phyloP scores from a whole-genome alignment of 352 stramenopile species.

The Phytopythium chamaehyphon region DNA sequence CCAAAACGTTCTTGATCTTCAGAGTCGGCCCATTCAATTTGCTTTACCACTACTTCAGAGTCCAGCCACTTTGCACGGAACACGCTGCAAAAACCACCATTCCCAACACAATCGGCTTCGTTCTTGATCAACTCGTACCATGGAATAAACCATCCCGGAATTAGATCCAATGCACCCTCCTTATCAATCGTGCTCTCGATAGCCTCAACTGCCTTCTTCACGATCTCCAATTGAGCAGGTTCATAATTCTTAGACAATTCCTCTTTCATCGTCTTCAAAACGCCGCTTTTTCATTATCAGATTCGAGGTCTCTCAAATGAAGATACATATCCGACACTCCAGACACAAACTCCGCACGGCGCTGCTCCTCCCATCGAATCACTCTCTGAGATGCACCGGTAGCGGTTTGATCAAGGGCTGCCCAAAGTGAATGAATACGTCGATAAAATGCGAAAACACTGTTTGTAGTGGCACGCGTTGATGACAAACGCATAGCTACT shows the following conservation, averaged over 20 bases:
- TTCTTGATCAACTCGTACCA: conserved; percentile 2
- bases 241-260: background rate
- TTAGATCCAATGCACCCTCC: no score
- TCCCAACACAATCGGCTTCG: background rate
- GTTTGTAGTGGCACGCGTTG: background rate
- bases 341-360: background rate
- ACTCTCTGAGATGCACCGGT: background rate
- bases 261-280: background rate
- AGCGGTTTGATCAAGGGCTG: background rate
- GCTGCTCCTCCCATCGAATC: background rate
- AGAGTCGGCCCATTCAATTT: background rate
- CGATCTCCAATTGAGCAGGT: background rate
- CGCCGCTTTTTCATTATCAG: background rate
- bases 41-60: conserved; percentile 19
- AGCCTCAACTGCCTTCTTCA: background rate
- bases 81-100: background rate
- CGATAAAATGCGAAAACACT: background rate
- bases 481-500: background rate
- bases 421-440: background rate
- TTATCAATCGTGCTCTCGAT: background rate
- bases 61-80: background rate
- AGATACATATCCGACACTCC: background rate
- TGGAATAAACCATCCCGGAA: conserved; percentile 1
- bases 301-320: background rate
- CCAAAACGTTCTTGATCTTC: background rate